Base-by-base conservation (phyloP, 371 early-diverging fungal genomes). In the Mucor mucedo region DNA sequence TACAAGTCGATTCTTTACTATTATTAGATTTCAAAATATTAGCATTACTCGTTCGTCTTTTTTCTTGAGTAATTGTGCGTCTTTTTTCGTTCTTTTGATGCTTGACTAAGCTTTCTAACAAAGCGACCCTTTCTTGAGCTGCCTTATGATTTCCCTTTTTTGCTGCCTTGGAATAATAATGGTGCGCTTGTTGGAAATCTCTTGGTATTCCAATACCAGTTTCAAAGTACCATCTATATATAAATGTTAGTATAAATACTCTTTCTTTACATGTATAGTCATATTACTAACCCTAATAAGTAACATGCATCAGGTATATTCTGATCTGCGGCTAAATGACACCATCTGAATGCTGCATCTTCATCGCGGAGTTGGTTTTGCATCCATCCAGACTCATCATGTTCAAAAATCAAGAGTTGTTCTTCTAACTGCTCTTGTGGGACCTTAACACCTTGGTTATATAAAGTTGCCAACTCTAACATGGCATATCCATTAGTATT, bases 321-420 rank as follows among this genome's bases (percentile, higher is more conserved):
- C 44, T 65, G 58, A 9, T 71, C 71, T 29, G 76, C 77, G n/a
- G 79, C 79, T 29, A 66, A 54, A 57, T 69, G 70, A 65, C 82
- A 81, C 82, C 82, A 81, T 47, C 50, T 58, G 48, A 77, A 81
- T 0, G 82, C 73, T 11, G 60, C 65, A 65, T 79, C 87, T 52
- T 86, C 85, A 13, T 88, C 77, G 11, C 67, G 61, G 1, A 58
- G 41, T 14, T 58, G 60, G 53, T 65, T 59, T n/a, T 52, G 58
- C 21, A 66, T 29, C 82, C 82, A 76, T 9, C 65, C 66, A 16
- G 79, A 73, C n/a, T 72, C 77, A 61, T 81, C 77, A 14, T 67
- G 62, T 42, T 68, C 71, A 57, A 73, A 62, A 5, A 71, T 42
- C 3, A 33, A 30, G 5, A 30, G 4, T 41, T 71, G 71, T 6